phyloP scores from a whole-genome alignment of 768 basidiomycete genomes.

The Cystobasidium tubakii region DNA sequence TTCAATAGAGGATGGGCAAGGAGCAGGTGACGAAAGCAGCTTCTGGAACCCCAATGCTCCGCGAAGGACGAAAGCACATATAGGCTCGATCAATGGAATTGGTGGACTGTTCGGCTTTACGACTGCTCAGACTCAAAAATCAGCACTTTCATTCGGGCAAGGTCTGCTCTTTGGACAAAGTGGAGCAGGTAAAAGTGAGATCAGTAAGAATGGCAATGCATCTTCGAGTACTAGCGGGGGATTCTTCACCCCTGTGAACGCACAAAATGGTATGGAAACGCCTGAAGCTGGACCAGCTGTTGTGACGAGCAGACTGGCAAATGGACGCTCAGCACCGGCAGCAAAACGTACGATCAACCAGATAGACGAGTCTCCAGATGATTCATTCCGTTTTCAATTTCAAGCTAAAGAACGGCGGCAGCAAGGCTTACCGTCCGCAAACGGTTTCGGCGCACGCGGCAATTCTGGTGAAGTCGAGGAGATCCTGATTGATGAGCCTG shows the following conservation, averaged over 20 bases:
- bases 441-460: background rate
- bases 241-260: conserved; percentile 29
- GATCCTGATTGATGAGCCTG: background rate
- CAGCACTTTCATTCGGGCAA: conserved; percentile 19
- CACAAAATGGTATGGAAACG: background rate
- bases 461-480: background rate
- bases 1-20: conserved; percentile 1
- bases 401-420: background rate
- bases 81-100: background rate
- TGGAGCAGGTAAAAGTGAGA: background rate
- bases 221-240: conserved; percentile 6
- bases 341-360: conserved; percentile 21
- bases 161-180: conserved; percentile 26
- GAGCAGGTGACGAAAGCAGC: conserved; percentile 13
- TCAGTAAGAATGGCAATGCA: background rate
- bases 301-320: background rate
- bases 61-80: background rate
- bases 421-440: background rate
- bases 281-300: conserved; percentile 15
- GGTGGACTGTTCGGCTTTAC: conserved; percentile 25
- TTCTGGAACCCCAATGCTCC: conserved; percentile 7
- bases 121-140: background rate
- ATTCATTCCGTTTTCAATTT: background rate
- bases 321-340: conserved; percentile 18
- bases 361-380: conserved; percentile 10